These are phyloP conservation scores for Cyberlindnera petersonii DNA, from an alignment of 805 yeast genomes.

Conservation along the genomic window DNA sequence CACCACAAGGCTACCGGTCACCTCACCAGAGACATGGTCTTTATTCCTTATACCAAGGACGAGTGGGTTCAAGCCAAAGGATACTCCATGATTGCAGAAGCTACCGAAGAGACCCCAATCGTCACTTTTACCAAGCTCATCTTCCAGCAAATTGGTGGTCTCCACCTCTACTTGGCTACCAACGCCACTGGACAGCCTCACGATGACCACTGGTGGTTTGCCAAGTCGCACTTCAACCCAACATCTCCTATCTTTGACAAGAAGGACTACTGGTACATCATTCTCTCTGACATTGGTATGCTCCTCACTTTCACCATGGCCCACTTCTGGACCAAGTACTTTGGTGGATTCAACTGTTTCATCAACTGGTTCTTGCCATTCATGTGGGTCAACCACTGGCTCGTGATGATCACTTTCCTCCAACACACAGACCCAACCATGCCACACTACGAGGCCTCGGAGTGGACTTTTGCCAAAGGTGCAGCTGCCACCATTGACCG, in stretches of 20 bases:
- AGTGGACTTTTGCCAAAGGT: slow-evolving; percentile 65
- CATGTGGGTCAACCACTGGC: slow-evolving; percentile 60
- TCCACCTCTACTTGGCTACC: slow-evolving; percentile 44
- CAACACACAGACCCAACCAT: slow-evolving; percentile 59
- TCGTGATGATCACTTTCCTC: slow-evolving; percentile 57
- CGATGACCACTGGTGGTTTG: slow-evolving; percentile 40
- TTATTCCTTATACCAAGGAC: slow-evolving; percentile 51
- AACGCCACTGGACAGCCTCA: slow-evolving; percentile 56
- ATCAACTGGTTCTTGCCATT: slow-evolving; percentile 58
- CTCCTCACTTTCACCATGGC: slow-evolving; percentile 39
- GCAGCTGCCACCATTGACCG: slow-evolving; percentile 65
- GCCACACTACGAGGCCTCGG: slow-evolving; percentile 53
- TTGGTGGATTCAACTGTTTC: slow-evolving; percentile 47
- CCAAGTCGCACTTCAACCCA: slow-evolving; percentile 50
- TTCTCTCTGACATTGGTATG: slow-evolving; percentile 55
- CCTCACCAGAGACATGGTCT: slow-evolving; percentile 56
- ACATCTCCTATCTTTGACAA: slow-evolving; percentile 50
- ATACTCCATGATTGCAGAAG: slow-evolving; percentile 29
- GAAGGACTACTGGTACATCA: slow-evolving; percentile 51
- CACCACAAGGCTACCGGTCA: slow-evolving; percentile 66
- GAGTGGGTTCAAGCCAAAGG: slow-evolving; percentile 38
- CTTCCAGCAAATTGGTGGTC: slow-evolving; percentile 56
- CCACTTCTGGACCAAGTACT: slow-evolving; percentile 47
- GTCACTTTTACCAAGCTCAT: slow-evolving; percentile 39
- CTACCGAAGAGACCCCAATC: slow-evolving; percentile 53